Evolutionary conservation across 371 early-diverging fungal species (phyloP), one percentile per base, ranked within the genome.

Genomic region (Catenaria anguillulae): DNA sequence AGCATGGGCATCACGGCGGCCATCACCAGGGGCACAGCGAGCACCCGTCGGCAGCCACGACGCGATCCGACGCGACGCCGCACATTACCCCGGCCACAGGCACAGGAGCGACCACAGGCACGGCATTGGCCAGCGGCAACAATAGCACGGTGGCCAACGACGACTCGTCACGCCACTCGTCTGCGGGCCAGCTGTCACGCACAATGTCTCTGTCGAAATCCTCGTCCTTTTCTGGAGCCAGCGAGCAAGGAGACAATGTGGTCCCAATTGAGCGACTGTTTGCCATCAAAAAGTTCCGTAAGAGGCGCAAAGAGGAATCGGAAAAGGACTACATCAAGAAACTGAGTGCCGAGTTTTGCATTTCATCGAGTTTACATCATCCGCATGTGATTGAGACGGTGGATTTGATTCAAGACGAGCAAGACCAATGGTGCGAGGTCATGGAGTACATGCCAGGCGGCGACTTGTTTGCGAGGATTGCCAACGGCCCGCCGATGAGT

Each of bases 381-480:
- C 80, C 80, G n/a, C 86, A 90, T 68, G 76, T 92, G 58, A 86
- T 93, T 45, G 82, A 88, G 68, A 89, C 92, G 0, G 62, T 89
- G 63, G 93, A 93, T 63, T 63, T 88, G 24, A 73, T 85, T 17
- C 84, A 82, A 19, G 92, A 93, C 69, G 78, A 83, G 64, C 81
- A 85, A 62, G 77, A 75, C 33, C 75, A 84, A 45, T 94, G 92
- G 85, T 95, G 90, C 73, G 89, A 87, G 62, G 58, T 58, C 58
- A 58, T 58, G 58, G 76, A 73, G 45, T 78, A 82, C 73, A 88
- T 89, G 73, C 76, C 84, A 48, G 89, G 89, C 61, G 91, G 91
- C 64, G 91, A 90, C 68, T 68, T 90, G 42, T 87, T 85, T 69
- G 73, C 76, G 23, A 73, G 78, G 40, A 87, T 90, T 45, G 80